A percentile compares a stretch with the other conserved stretches of the same genome.
These are phyloP conservation scores for Apophysomyces variabilis DNA, from an alignment of 371 early-diverging fungal genomes.

Conservation along the genomic window DNA sequence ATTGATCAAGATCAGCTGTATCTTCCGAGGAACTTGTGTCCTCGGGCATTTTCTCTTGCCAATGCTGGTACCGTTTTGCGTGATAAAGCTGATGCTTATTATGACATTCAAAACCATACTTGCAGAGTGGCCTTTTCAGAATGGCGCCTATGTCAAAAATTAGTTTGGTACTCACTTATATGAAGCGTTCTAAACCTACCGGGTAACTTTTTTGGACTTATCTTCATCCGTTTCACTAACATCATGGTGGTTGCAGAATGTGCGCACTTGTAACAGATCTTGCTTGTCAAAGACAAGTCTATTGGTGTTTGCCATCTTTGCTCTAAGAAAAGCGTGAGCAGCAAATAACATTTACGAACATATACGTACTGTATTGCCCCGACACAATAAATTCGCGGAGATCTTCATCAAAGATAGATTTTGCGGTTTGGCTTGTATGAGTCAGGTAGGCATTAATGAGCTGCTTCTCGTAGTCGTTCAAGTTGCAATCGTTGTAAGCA, in stretches of 20 bases:
- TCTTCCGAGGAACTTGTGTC: background rate
- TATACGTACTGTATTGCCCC: conserved; percentile 36
- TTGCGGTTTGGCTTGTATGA: conserved; percentile 17
- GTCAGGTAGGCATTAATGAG: conserved; percentile 30
- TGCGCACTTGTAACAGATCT: conserved; percentile 43
- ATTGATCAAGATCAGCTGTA: background rate
- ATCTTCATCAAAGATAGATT: conserved; percentile 32
- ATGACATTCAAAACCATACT: conserved; percentile 50
- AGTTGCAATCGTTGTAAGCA: conserved; percentile 6
- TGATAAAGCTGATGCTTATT: conserved; percentile 38
- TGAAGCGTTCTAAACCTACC: conserved; percentile 19
- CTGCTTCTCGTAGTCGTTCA: conserved; percentile 34
- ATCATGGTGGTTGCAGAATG: conserved; percentile 34
- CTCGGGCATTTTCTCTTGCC: conserved; percentile 20
- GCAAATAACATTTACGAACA: background rate
- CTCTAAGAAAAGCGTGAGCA: no score
- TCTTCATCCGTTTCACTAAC: conserved; percentile 23
- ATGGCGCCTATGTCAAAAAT: conserved; percentile 12
- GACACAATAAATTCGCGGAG: conserved; percentile 25
- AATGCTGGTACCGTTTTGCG: conserved; percentile 49
- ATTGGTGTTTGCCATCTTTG: conserved; percentile 3
- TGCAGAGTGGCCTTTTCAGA: conserved; percentile 35
- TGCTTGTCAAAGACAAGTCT: conserved; percentile 16
- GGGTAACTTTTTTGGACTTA: conserved; percentile 15
- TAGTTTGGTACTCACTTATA: background rate